Percentiles rank a stretch among this genome's conserved stretches.
These are phyloP conservation scores for Xylaria sp. DNA, from an alignment of 2,329 filamentous ascomycete genomes.

Conservation along the genomic window DNA sequence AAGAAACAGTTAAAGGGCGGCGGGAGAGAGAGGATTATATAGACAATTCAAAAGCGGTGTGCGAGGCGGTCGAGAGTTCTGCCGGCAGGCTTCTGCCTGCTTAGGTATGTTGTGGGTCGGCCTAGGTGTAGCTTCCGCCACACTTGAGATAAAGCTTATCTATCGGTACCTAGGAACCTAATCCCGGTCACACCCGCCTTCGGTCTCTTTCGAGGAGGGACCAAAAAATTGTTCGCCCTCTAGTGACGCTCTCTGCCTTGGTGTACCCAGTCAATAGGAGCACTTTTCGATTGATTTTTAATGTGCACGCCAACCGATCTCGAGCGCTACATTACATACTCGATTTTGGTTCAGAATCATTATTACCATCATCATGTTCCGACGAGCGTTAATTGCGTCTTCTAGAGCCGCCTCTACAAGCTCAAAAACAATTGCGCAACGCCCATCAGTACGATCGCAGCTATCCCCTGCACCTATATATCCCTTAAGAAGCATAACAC, in stretches of 20 bases:
- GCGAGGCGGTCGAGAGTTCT: slow-evolving; percentile 39
- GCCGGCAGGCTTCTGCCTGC: slow-evolving; percentile 27
- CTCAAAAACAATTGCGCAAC: slow-evolving; percentile 60
- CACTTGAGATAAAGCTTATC: neutral
- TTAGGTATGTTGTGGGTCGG: no score
- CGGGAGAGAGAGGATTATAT: slow-evolving; percentile 33
- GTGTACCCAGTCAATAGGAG: slow-evolving; percentile 24
- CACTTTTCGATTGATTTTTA: slow-evolving; percentile 21
- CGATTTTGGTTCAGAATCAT: slow-evolving; percentile 14
- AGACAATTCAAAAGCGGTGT: slow-evolving; percentile 38
- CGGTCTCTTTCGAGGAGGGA: slow-evolving; percentile 14
- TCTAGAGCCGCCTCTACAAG: slow-evolving; percentile 46
- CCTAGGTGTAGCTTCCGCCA: no score
- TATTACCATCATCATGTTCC: slow-evolving; percentile 45
- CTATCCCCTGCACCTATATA: slow-evolving; percentile 53
- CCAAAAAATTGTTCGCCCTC: slow-evolving; percentile 37
- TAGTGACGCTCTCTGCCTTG: neutral
- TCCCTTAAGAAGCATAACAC: slow-evolving; percentile 47
- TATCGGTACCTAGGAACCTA: neutral
- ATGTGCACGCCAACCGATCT: slow-evolving; percentile 26
- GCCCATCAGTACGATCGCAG: slow-evolving; percentile 59
- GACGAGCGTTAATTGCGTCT: slow-evolving; percentile 47
- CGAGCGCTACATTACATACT: slow-evolving; percentile 18
- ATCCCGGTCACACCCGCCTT: slow-evolving; percentile 14
- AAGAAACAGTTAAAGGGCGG: slow-evolving; percentile 30